Evolutionary conservation across 2,329 filamentous ascomycete genomes (phyloP).

Genomic region (Pseudocercospora fuligena): DNA sequence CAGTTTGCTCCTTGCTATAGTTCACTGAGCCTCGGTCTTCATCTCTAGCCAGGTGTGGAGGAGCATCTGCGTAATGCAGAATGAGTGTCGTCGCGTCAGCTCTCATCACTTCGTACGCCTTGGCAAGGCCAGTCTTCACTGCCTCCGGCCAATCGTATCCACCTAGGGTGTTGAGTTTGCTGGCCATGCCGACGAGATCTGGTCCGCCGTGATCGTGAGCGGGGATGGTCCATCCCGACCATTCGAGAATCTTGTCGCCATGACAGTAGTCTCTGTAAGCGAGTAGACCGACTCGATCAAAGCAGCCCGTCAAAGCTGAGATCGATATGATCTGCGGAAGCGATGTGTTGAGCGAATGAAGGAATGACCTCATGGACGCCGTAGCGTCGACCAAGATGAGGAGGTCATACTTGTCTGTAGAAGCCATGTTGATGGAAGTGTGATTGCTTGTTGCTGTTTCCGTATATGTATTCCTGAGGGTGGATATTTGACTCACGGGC

Average conservation of each 20-base stretch:
- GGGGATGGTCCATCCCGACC: constrained; percentile 19
- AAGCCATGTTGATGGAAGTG: background rate
- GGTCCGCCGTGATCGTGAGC: background rate
- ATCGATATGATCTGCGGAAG: constrained; percentile 25
- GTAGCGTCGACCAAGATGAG: constrained; percentile 27
- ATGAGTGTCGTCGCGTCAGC: constrained; percentile 21
- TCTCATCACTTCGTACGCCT: constrained; percentile 22
- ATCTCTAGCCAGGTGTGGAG: constrained; percentile 16
- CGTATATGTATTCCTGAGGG: too few relatives aligned
- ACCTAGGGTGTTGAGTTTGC: constrained; percentile 4
- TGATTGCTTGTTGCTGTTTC: too few relatives aligned
- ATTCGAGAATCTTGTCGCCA: constrained; percentile 14
- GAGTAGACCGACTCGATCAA: constrained; percentile 20
- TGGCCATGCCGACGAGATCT: constrained; percentile 14
- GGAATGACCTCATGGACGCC: constrained; percentile 20
- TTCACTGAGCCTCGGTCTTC: background rate
- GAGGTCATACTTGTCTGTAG: constrained; percentile 17
- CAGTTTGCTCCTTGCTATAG: constrained; percentile 7
- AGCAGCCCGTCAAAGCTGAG: constrained; percentile 23
- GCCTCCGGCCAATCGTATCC: constrained; percentile 21
- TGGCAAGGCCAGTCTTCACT: constrained; percentile 24
- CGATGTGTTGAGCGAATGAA: constrained; percentile 18
- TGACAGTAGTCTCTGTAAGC: constrained; percentile 25
- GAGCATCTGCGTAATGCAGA: constrained; percentile 22
- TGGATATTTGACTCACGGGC: too few relatives aligned